Conservation (phyloP, 352 stramenopile genomes). For the Discostella stelligera region DNA sequence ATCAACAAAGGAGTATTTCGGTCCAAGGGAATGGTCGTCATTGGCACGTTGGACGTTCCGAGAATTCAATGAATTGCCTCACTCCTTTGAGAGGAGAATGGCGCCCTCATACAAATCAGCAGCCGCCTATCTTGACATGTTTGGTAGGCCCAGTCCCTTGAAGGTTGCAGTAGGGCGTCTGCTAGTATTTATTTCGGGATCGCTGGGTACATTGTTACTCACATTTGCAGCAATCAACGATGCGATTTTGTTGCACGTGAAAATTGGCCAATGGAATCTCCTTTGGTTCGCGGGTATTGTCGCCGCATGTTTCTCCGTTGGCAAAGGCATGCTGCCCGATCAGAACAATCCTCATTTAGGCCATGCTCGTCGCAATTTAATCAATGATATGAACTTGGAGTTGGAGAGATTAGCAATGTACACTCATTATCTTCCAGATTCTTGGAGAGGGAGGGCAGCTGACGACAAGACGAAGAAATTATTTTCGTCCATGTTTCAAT, state of each 20-base stretch:
- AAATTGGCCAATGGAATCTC: conserved; percentile 90
- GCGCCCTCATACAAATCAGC: conserved; percentile 89
- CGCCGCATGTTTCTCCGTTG: conserved; percentile 65
- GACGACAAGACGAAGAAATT: conserved; percentile 86
- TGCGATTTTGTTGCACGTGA: conserved; percentile 92
- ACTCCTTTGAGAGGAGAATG: conserved; percentile 93
- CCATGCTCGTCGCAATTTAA: conserved; percentile 61
- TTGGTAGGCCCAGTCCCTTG: conserved; percentile 86
- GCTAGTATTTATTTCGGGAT: conserved; percentile 93
- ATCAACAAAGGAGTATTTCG: conserved; percentile 91
- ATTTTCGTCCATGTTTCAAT: conserved; percentile 91
- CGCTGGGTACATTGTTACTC: conserved; percentile 92
- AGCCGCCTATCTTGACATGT: conserved; percentile 92
- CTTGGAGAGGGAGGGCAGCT: conserved; percentile 85
- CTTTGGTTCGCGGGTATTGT: conserved; percentile 96
- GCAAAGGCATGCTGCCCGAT: conserved; percentile 68
- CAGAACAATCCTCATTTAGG: conserved; percentile 51
- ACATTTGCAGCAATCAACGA: conserved; percentile 90
- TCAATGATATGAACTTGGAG: conserved; percentile 67
- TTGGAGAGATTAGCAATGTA: conserved; percentile 77
- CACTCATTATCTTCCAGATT: conserved; percentile 95
- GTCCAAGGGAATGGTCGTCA: conserved; percentile 78
- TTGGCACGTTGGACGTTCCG: conserved; percentile 84
- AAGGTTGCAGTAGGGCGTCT: conserved; percentile 89
- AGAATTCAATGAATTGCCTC: conserved; percentile 98